Base-by-base conservation (phyloP, 768 basidiomycete species). In the Psilocybe cubensis region DNA sequence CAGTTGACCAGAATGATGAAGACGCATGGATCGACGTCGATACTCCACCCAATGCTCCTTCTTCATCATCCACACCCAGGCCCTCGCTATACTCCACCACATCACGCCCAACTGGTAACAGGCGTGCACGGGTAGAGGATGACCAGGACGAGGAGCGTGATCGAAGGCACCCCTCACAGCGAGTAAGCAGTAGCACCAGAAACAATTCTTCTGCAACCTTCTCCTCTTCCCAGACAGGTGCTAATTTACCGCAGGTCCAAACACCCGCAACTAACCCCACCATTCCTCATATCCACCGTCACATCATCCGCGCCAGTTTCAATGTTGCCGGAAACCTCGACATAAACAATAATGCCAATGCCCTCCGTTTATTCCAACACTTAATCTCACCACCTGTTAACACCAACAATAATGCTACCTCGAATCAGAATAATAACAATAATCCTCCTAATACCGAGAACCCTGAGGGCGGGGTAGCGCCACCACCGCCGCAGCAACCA, bases 91-190 rank as follows among this genome's bases (percentile, higher is more conserved):
- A 46, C 4, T 66, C 73, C 12, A 27, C 46, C 14, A 11, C 46
- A n/a, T 11, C 9, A 14, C 46, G 46, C 46, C 60, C 56, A 23
- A 77, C 67, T 46, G 62, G 59, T 31, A 70, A 68, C 49, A 72
- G 86, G 41, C 85, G 86, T 21, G 75, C 80, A 17, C 72, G 86
- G 41, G 84, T 87, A 3, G 85, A 88, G 2, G 82, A 85, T 52
- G 86, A 88, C 54, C 77, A 78, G 5, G 86, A 89, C 59, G 78
- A 80, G 6, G 84, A 84, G 11, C 72, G 86, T 35, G 84, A 88
- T 64, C 78, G 81, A 54, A 79, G 87, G 54, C 86, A 88, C 64
- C 86, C 88, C 17, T 85, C 84, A 20, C 80, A 88, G 67, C 83
- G 87, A 52, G 72, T 74, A 23, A 72, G 66, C 43, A 68, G 63